These are phyloP conservation scores for Penicillium pancosmium DNA, from an alignment of 495 filamentous ascomycete species.

Conservation along the genomic window DNA sequence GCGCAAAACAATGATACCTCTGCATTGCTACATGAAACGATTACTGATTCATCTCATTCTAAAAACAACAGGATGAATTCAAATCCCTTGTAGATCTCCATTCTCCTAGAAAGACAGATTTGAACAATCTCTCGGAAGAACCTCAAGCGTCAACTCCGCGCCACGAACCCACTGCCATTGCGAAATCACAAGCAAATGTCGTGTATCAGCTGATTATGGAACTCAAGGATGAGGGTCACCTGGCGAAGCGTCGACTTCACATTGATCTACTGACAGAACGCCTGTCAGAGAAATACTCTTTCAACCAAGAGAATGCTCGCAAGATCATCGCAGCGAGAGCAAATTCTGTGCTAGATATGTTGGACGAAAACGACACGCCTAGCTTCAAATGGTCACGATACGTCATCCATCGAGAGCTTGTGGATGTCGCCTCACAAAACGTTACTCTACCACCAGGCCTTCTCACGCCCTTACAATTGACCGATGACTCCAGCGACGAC, in stretches of 20 bases:
- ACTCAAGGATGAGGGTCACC: conserved; percentile 42
- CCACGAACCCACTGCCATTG: conserved; percentile 32
- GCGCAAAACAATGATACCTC: not conserved
- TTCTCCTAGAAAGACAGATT: conserved; percentile 26
- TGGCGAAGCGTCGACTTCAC: conserved; percentile 50
- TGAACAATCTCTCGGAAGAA: conserved; percentile 29
- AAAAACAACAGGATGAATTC: conserved; percentile 45
- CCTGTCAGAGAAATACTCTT: conserved; percentile 23
- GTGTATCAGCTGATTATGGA: conserved; percentile 42
- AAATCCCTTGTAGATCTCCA: conserved; percentile 35
- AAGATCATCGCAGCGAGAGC: conserved; percentile 42
- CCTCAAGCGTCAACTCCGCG: conserved; percentile 27
- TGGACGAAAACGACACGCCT: conserved; percentile 42
- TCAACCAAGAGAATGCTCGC: conserved; percentile 37
- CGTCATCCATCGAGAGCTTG: conserved; percentile 49
- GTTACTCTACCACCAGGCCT: conserved; percentile 28
- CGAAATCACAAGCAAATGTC: conserved; percentile 40
- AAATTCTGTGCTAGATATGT: conserved; percentile 31
- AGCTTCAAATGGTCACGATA: conserved; percentile 48
- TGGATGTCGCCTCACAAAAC: conserved; percentile 30
- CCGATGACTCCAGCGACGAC: conserved; percentile 44
- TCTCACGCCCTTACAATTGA: conserved; percentile 39
- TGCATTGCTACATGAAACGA: not conserved
- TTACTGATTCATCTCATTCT: conserved; percentile 7
- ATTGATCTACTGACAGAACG: conserved; percentile 36